Evolutionary conservation across 83 land plant genomes (phyloP).

Genomic region (Picea abies): DNA sequence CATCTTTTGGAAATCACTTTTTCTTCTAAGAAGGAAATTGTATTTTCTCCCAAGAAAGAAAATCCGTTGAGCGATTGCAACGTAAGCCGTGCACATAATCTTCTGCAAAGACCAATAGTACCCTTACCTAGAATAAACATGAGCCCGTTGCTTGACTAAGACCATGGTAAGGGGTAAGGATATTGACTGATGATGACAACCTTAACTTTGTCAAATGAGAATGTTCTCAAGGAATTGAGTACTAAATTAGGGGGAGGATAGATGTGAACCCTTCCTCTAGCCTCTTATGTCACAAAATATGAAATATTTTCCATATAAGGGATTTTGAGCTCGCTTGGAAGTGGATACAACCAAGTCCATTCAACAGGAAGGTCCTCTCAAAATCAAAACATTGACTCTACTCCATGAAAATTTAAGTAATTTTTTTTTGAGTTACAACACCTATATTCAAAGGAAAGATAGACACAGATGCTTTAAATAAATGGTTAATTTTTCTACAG

Average conservation of each 20-base stretch:
- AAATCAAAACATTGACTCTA: too few species aligned
- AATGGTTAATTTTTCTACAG: too few species aligned
- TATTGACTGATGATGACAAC: constrained; percentile 95
- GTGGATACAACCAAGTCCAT: constrained; percentile 68
- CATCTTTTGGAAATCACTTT: too few species aligned
- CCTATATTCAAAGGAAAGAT: too few species aligned
- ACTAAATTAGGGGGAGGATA: constrained; percentile 78
- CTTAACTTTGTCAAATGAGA: constrained; percentile 77
- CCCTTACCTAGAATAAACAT: constrained; percentile 33
- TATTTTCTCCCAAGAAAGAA: too few species aligned
- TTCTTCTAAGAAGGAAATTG: too few species aligned
- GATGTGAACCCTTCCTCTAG: constrained; percentile 48
- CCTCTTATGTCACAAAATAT: constrained; percentile 64
- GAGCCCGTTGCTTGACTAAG: constrained; percentile 99
- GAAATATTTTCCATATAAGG: constrained; percentile 71
- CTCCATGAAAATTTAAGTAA: too few species aligned
- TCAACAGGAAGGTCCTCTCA: constrained; percentile 74
- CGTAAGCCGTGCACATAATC: too few species aligned
- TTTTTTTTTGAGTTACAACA: too few species aligned
- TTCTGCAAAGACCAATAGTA: too few species aligned
- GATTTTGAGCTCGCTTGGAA: constrained; percentile 74
- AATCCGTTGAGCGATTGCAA: too few species aligned
- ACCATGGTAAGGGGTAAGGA: constrained; percentile 83
- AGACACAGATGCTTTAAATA: too few species aligned
- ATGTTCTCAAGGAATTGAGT: constrained; percentile 83